phyloP scores from a whole-genome alignment of 192 early-diverging fungal species.

The Thoreauomyces humboldtii region DNA sequence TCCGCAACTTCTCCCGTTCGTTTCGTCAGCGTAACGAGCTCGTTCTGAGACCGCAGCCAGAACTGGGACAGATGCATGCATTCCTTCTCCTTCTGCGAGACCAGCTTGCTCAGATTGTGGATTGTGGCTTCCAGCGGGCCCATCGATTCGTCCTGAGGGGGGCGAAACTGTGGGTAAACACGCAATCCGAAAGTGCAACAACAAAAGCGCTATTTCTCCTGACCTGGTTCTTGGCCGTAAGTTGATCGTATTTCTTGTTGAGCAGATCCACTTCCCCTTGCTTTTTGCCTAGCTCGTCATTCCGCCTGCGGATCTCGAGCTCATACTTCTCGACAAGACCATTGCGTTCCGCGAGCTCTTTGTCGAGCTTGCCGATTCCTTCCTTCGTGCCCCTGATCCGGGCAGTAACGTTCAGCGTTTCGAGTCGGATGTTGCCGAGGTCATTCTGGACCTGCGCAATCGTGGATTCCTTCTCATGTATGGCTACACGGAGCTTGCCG shows the following conservation, averaged over 20 bases:
- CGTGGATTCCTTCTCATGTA: slow-evolving; percentile 58
- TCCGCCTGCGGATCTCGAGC: slow-evolving; percentile 53
- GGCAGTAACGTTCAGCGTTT: slow-evolving; percentile 38
- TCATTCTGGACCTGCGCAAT: slow-evolving; percentile 56
- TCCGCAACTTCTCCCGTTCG: slow-evolving; percentile 45
- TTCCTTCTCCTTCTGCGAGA: slow-evolving; percentile 53
- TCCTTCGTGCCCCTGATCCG: slow-evolving; percentile 40
- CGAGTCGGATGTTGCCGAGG: slow-evolving; percentile 43
- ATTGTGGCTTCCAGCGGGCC: slow-evolving; percentile 65
- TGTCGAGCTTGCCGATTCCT: slow-evolving; percentile 35
- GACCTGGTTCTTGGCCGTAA: slow-evolving; percentile 47
- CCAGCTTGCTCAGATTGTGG: slow-evolving; percentile 54
- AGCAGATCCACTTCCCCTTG: slow-evolving; percentile 59
- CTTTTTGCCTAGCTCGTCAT: slow-evolving; percentile 60
- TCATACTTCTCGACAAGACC: slow-evolving; percentile 61
- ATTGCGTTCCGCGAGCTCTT: slow-evolving; percentile 48
- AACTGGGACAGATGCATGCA: slow-evolving; percentile 53
- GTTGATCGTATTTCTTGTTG: slow-evolving; percentile 60
- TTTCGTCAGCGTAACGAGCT: slow-evolving; percentile 52
- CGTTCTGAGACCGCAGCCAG: slow-evolving; percentile 61
- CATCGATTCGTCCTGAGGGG: slow-evolving; percentile 48
- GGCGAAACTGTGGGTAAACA: too few species aligned
- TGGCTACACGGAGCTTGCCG: slow-evolving; percentile 39
- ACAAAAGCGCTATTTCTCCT: not conserved
- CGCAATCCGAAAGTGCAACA: too few species aligned